These are phyloP conservation scores for Podospora pseudopauciseta DNA, from an alignment of 495 filamentous ascomycete genomes.

Conservation along the genomic window DNA sequence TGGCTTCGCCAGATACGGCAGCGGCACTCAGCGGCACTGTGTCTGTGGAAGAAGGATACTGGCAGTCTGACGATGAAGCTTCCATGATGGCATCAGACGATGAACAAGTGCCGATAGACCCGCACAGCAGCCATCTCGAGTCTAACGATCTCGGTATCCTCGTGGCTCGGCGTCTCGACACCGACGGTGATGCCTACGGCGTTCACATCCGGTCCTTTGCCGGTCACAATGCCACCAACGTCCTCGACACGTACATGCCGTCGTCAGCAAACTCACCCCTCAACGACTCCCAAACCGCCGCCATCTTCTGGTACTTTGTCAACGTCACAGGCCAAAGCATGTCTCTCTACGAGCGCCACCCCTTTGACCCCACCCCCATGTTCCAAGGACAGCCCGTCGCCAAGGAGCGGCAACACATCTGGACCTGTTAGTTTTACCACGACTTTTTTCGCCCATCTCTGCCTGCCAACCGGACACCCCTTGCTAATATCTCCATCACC, in stretches of 20 bases:
- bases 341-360: slow-evolving; percentile 83
- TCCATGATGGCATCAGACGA: slow-evolving; percentile 56
- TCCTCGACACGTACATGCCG: slow-evolving; percentile 76
- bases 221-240: slow-evolving; percentile 44
- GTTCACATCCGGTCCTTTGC: slow-evolving; percentile 43
- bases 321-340: slow-evolving; percentile 82
- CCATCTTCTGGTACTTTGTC: slow-evolving; percentile 90
- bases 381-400: slow-evolving; percentile 63
- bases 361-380: slow-evolving; percentile 69
- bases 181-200: slow-evolving; percentile 34
- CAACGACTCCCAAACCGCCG: slow-evolving; percentile 75
- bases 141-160: slow-evolving; percentile 41
- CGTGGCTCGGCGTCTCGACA: slow-evolving; percentile 33
- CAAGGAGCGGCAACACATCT: slow-evolving; percentile 69
- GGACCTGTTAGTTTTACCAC: slow-evolving; percentile 56
- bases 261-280: slow-evolving; percentile 73
- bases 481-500: slow-evolving; percentile 9
- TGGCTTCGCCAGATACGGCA: slow-evolving; percentile 7
- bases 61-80: slow-evolving; percentile 64
- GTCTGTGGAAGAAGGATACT: slow-evolving; percentile 36
- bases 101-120: slow-evolving; percentile 32
- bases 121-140: slow-evolving; percentile 29
- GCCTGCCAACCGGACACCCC: background rate
- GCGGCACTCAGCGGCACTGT: background rate
- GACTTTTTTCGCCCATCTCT: background rate